These are phyloP conservation scores for Sanguinoderma infundibulare DNA, from an alignment of 1,284 basidiomycete genomes.

Conservation along the genomic window DNA sequence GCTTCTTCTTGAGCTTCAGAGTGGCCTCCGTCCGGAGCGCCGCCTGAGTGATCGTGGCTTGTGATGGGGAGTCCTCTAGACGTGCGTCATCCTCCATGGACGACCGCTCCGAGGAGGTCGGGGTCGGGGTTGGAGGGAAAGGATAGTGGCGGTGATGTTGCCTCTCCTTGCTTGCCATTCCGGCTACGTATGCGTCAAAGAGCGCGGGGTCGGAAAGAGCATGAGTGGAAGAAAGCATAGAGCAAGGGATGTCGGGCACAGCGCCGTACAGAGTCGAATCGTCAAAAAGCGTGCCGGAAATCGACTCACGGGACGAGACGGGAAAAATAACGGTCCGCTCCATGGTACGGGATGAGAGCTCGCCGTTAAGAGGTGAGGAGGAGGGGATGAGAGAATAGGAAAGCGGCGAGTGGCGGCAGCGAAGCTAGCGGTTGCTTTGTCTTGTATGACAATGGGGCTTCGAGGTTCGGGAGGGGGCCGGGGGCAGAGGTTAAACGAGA, in stretches of 20 bases:
- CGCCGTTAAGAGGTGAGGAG: neutral
- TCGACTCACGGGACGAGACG: constrained; percentile 8
- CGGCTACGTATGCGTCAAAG: constrained; percentile 18
- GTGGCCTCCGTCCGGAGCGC: constrained; percentile 5
- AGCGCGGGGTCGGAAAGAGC: constrained; percentile 8
- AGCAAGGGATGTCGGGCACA: constrained; percentile 11
- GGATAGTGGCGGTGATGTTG: neutral
- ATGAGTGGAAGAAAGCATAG: constrained; percentile 18
- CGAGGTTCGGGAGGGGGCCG: neutral
- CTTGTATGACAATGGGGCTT: constrained; percentile 12
- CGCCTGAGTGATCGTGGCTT: constrained; percentile 21
- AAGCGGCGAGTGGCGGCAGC: constrained; percentile 14
- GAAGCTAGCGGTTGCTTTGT: constrained; percentile 12
- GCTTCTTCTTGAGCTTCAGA: constrained; percentile 22
- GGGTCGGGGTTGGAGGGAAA: constrained; percentile 4
- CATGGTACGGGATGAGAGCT: constrained; percentile 11
- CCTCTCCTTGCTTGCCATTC: constrained; percentile 11
- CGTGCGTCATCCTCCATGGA: constrained; percentile 17
- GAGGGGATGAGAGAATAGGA: constrained; percentile 7
- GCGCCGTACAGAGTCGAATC: constrained; percentile 9
- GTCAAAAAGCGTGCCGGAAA: constrained; percentile 10
- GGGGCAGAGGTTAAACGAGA: neutral
- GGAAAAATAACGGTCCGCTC: constrained; percentile 19
- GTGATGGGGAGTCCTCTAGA: constrained; percentile 12
- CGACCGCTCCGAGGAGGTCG: constrained; percentile 14